Evolutionary conservation across 2,329 filamentous ascomycete species (phyloP), one percentile per base, ranked within the genome.

Genomic region (Trichocomaceae sp.): DNA sequence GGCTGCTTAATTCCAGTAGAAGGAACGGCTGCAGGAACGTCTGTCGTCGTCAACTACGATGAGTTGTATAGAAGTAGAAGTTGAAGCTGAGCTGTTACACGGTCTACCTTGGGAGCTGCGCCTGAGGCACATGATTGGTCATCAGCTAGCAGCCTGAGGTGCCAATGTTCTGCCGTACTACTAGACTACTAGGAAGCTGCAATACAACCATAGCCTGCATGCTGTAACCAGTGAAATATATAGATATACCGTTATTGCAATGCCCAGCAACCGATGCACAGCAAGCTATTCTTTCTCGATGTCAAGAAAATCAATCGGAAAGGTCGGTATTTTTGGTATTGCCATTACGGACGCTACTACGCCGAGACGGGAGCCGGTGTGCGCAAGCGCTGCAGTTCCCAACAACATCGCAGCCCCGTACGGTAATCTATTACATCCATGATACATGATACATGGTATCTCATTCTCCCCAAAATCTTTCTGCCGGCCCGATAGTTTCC

Each of bases 361-460:
- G 65, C 65, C 61, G 65, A 67, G 65, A 61, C 55, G 64, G 66
- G 61, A 61, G 62, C 68, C 69, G 69, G 69, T 72, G 69, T 70
- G 63, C 6, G n/a, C 37, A 20, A 39, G 13, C 23, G 26, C 42
- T 12, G 29, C 17, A 26, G 22, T 29, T 60, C 60, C 61, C 61
- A 61, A 63, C 62, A 62, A 63, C 63, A 61, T 41, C 54, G 52
- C 50, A 54, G 48, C 23, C 13, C 51, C 9, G 41, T 52, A 52
- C 29, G 50, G 50, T 48, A 54, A 54, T 42, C 15, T 31, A 47
- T 39, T 39, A 31, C 29, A 47, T 31, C 39, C 31, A 39, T 19
- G 45, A 13, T 31, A 47, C 31, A 39, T 19, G 45, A 13, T 4
- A 13, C 8, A 33, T 29, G 45, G 17, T 47, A 47, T 29, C 22